Evolutionary conservation across 2,329 filamentous ascomycete species (phyloP).

Genomic region (Ascocoryne sarcoides): DNA sequence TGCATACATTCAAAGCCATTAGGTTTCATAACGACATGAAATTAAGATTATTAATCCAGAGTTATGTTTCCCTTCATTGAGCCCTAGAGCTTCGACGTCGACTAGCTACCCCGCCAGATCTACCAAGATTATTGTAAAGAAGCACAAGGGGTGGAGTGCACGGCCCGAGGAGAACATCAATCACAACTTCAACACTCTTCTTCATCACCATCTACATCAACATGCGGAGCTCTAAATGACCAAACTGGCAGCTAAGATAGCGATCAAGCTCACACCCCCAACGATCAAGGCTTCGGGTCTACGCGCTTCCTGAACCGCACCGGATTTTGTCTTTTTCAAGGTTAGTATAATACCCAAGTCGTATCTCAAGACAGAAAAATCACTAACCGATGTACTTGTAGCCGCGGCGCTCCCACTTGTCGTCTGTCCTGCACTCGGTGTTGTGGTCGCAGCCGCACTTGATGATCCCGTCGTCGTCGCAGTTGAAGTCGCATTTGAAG

Average conservation of each 20-base stretch:
- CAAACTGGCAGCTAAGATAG: not conserved
- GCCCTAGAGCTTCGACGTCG: no score
- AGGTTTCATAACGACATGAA: no score
- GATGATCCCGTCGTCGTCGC: not conserved
- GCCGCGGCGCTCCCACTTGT: not conserved
- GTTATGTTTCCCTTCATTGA: no score
- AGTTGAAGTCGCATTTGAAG: not conserved
- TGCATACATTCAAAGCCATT: no score
- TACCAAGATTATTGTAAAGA: no score
- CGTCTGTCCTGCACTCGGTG: not conserved
- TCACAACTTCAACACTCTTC: no score
- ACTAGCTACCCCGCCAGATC: no score
- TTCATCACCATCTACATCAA: no score
- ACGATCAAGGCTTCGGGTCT: not conserved
- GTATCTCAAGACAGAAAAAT: not conserved
- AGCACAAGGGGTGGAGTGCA: no score
- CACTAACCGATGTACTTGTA: not conserved
- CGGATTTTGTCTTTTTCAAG: not conserved
- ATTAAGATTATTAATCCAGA: no score
- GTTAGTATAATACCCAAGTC: not conserved
- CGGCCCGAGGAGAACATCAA: no score
- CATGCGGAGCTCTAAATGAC: not conserved
- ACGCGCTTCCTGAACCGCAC: not conserved
- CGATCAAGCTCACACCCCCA: not conserved
- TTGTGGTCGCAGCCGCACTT: not conserved